These are phyloP conservation scores for Paradendryphiella salina DNA, from an alignment of 2,329 filamentous ascomycete genomes.

Conservation along the genomic window DNA sequence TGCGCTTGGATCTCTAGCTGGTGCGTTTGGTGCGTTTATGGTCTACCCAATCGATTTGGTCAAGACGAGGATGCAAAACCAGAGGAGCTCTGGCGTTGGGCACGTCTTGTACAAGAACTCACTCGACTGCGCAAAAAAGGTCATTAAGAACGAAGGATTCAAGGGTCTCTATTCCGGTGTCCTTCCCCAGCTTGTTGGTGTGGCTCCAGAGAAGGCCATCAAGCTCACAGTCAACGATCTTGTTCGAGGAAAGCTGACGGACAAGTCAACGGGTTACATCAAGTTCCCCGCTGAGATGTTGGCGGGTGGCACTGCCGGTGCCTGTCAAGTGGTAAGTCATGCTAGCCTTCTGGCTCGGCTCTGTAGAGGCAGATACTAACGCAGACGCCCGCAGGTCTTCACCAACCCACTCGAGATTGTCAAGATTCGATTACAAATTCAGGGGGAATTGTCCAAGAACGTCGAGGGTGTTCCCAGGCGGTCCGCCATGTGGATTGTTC, in stretches of 20 bases:
- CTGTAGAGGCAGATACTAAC: constrained; percentile 12
- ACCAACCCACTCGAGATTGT: constrained; percentile 98
- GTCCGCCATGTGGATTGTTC: constrained; percentile 96
- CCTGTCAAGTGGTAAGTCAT: constrained; percentile 83
- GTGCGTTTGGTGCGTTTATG: constrained; percentile 98
- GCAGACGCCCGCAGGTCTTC: constrained; percentile 66
- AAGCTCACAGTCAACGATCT: constrained; percentile 98
- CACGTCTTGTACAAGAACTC: constrained; percentile 96
- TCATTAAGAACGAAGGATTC: constrained; percentile 89
- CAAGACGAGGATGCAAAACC: constrained; percentile 98
- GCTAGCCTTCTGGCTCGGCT: not conserved
- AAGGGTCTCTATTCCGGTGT: constrained; percentile 91
- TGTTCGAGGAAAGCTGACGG: constrained; percentile 74
- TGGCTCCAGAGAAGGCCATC: constrained; percentile 99
- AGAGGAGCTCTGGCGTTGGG: constrained; percentile 75
- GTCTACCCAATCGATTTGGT: constrained; percentile 98
- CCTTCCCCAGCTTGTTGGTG: constrained; percentile 90
- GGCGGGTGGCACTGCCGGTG: constrained; percentile 86
- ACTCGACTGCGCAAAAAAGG: constrained; percentile 90
- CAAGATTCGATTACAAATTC: constrained; percentile 97
- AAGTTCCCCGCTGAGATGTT: constrained; percentile 72
- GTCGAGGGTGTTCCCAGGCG: constrained; percentile 81
- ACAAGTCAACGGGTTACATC: constrained; percentile 74
- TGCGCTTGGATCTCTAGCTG: constrained; percentile 81
- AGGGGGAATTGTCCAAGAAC: constrained; percentile 91